These are phyloP conservation scores for Alternaria sp. DNA, from an alignment of 2,329 filamentous ascomycete genomes.

Conservation along the genomic window DNA sequence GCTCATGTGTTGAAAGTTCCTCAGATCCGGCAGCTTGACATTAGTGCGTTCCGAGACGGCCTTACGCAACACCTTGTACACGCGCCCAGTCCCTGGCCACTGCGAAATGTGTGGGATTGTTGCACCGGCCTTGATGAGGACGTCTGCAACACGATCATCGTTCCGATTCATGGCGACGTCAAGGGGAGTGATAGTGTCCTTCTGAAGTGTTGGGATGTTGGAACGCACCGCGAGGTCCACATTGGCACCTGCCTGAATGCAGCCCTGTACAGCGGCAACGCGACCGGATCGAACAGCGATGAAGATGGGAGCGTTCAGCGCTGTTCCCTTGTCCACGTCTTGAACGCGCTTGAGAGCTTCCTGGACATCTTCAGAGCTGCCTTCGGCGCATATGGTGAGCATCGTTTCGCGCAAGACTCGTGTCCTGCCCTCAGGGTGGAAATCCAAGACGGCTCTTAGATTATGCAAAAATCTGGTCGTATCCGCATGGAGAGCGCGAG, in stretches of 20 bases:
- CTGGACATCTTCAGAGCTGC: not conserved
- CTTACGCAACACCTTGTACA: not conserved
- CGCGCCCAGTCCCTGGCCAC: not conserved
- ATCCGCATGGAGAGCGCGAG: not conserved
- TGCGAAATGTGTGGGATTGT: not conserved
- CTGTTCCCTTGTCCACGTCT: not conserved
- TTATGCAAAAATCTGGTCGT: not conserved
- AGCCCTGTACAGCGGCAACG: not conserved
- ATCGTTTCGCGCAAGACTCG: not conserved
- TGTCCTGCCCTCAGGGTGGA: not conserved
- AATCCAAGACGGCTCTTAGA: not conserved
- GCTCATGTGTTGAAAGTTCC: not conserved
- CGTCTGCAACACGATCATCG: fast-evolving
- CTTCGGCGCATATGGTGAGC: not conserved
- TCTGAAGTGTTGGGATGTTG: not conserved
- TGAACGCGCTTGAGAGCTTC: not conserved
- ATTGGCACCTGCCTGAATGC: not conserved
- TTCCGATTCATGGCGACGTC: not conserved
- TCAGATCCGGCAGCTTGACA: not conserved
- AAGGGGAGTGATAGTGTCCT: not conserved
- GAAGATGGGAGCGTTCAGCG: not conserved
- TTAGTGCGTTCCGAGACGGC: not conserved
- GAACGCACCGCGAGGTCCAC: not conserved
- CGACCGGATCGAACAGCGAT: not conserved
- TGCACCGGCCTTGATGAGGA: not conserved